phyloP scores from a whole-genome alignment of 306 rosid genomes.

The Herpetospermum pedunculosum region DNA sequence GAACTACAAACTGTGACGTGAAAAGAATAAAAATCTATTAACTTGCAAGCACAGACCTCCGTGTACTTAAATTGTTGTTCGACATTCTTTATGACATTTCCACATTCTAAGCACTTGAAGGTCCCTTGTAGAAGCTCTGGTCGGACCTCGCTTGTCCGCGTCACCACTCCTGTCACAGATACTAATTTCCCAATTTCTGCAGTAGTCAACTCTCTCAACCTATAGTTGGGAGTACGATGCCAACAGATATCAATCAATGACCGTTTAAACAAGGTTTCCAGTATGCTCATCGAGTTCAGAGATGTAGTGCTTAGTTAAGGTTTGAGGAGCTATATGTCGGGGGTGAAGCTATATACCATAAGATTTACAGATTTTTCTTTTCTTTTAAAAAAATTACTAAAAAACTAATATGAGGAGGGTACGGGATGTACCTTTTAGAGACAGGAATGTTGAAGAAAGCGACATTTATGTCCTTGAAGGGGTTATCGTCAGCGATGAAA shows the following conservation, averaged over 20 bases:
- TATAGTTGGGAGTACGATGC: slow-evolving; percentile 4
- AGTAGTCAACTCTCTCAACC: slow-evolving; percentile 79
- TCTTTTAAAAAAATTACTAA: neutral
- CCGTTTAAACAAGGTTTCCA: neutral
- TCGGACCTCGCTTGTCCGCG: slow-evolving; percentile 95
- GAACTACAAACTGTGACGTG: neutral
- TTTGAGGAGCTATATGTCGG: neutral
- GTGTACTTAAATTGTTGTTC: slow-evolving; percentile 94
- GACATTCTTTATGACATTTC: slow-evolving; percentile 71
- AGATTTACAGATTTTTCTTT: neutral
- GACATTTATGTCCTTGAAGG: slow-evolving; percentile 72
- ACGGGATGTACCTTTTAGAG: slow-evolving; percentile 32
- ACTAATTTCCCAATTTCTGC: slow-evolving; percentile 80
- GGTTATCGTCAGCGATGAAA: slow-evolving; percentile 62
- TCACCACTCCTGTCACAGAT: slow-evolving; percentile 85
- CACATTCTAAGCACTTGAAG: slow-evolving; percentile 80
- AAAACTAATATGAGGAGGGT: neutral
- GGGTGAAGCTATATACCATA: neutral
- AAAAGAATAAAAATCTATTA: neutral
- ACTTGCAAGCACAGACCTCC: slow-evolving; percentile 40
- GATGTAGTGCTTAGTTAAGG: neutral
- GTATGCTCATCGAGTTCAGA: neutral
- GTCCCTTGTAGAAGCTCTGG: slow-evolving; percentile 98
- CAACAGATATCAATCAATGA: neutral
- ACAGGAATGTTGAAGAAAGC: slow-evolving; percentile 73